Evolutionary conservation across 2,329 filamentous ascomycete genomes (phyloP).

Genomic region (Huntiella moniliformis): DNA sequence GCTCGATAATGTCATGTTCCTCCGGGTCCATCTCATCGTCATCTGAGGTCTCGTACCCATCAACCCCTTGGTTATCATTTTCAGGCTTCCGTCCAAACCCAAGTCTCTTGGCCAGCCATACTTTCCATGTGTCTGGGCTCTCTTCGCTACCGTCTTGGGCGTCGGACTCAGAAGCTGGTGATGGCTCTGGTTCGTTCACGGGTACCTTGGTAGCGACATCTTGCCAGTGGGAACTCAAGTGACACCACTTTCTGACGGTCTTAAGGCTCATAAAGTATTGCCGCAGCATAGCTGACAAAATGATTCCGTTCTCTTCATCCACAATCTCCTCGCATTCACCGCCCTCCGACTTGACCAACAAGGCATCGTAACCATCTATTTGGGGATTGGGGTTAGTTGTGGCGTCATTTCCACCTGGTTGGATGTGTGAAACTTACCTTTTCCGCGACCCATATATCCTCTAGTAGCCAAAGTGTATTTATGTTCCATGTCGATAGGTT

Average conservation of each 20-base stretch:
- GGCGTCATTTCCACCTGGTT: not conserved
- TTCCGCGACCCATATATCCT: slow-evolving; percentile 77
- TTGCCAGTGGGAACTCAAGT: slow-evolving; percentile 52
- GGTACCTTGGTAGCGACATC: slow-evolving; percentile 29
- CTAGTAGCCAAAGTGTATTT: slow-evolving; percentile 60
- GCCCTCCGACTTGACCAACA: slow-evolving; percentile 59
- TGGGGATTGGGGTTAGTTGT: not conserved
- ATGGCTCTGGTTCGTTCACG: slow-evolving; percentile 18
- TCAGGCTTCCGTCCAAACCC: slow-evolving; percentile 7
- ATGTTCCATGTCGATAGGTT: slow-evolving; percentile 40
- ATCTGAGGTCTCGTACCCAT: slow-evolving; percentile 9
- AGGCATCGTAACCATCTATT: slow-evolving; percentile 54
- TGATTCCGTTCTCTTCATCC: slow-evolving; percentile 67
- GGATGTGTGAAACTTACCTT: slow-evolving; percentile 23
- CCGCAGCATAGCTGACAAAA: slow-evolving; percentile 70
- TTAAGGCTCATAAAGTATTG: slow-evolving; percentile 84
- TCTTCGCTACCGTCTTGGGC: slow-evolving; percentile 17
- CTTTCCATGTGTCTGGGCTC: slow-evolving; percentile 17
- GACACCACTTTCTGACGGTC: slow-evolving; percentile 61
- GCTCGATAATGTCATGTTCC: slow-evolving; percentile 26
- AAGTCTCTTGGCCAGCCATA: slow-evolving; percentile 9
- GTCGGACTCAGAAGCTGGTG: slow-evolving; percentile 9
- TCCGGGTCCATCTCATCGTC: slow-evolving; percentile 14
- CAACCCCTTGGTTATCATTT: slow-evolving; percentile 11
- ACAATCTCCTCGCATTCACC: slow-evolving; percentile 62